A percentile compares a stretch with the other conserved stretches of the same genome.
These are phyloP conservation scores for Craspedostauros australis DNA, from an alignment of 108 stramenopile species.

Conservation along the genomic window DNA sequence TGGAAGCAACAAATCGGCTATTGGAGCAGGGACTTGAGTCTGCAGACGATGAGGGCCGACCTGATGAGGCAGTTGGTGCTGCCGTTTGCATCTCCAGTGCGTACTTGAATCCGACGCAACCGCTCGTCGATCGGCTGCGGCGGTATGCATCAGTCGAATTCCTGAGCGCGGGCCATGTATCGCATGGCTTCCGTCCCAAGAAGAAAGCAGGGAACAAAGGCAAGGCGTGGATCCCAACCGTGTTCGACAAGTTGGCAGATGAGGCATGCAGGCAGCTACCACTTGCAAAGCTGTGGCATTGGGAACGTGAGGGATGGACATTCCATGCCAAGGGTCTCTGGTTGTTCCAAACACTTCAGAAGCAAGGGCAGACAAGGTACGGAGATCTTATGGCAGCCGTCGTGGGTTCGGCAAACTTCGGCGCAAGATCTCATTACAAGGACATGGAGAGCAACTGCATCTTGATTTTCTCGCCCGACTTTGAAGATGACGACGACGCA, in stretches of 20 bases:
- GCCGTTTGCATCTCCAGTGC: constrained; percentile 65
- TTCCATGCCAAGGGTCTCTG: constrained; percentile 87
- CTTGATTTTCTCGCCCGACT: constrained; percentile 44
- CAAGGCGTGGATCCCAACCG: constrained; percentile 67
- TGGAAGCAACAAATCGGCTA: constrained; percentile 21
- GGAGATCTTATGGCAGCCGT: constrained; percentile 24
- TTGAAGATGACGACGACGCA: no score
- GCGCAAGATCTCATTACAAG: constrained; percentile 50
- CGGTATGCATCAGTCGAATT: constrained; percentile 34
- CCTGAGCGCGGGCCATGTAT: constrained; percentile 61
- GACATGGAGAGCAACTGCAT: constrained; percentile 82
- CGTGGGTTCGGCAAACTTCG: constrained; percentile 80
- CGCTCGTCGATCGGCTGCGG: constrained; percentile 25
- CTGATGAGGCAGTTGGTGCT: constrained; percentile 4
- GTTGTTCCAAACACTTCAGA: constrained; percentile 37
- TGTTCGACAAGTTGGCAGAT: constrained; percentile 49
- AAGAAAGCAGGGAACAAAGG: constrained; percentile 49
- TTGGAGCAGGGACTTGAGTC: constrained; percentile 2
- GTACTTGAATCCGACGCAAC: constrained; percentile 69
- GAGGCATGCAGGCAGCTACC: constrained; percentile 25
- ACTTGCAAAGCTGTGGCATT: constrained; percentile 47
- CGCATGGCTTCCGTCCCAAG: constrained; percentile 81
- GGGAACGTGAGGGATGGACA: constrained; percentile 68
- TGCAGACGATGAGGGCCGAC: neutral
- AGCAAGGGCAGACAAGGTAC: neutral